Conservation (phyloP, 306 rosid species). For the Cyamopsis tetragonoloba region DNA sequence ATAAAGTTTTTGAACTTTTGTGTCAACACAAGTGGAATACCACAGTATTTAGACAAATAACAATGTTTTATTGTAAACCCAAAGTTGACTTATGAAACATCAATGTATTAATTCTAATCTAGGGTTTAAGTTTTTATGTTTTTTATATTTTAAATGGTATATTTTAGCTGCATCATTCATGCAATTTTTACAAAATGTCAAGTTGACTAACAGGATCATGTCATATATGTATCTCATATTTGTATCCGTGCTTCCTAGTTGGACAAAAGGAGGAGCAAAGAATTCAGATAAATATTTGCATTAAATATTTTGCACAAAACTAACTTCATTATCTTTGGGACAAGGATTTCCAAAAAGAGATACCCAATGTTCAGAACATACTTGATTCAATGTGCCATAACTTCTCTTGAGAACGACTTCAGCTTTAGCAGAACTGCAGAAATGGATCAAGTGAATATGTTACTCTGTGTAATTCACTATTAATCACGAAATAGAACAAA, state of each 20-base stretch:
- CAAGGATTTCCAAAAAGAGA: background rate
- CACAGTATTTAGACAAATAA: background rate
- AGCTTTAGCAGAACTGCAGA: slow-evolving; percentile 39
- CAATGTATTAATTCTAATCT: background rate
- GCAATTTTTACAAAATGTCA: background rate
- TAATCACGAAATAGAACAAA: background rate
- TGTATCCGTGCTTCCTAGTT: background rate
- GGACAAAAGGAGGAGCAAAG: background rate
- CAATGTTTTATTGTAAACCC: background rate
- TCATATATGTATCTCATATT: background rate
- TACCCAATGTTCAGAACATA: slow-evolving; percentile 34
- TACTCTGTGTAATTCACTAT: slow-evolving; percentile 11
- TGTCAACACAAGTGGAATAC: background rate
- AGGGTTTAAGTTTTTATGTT: background rate
- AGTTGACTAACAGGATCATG: background rate
- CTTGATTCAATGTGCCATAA: slow-evolving; percentile 36
- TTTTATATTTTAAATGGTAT: background rate
- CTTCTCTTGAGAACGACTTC: slow-evolving; percentile 32
- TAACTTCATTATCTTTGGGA: slow-evolving; percentile 20
- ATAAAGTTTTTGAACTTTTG: background rate
- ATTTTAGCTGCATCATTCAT: background rate
- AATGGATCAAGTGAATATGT: slow-evolving; percentile 32
- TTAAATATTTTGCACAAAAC: slow-evolving; percentile 1
- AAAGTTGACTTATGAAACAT: background rate
- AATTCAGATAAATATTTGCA: background rate